Conservation (phyloP, 495 filamentous ascomycete species). For the Neurospora sp. region DNA sequence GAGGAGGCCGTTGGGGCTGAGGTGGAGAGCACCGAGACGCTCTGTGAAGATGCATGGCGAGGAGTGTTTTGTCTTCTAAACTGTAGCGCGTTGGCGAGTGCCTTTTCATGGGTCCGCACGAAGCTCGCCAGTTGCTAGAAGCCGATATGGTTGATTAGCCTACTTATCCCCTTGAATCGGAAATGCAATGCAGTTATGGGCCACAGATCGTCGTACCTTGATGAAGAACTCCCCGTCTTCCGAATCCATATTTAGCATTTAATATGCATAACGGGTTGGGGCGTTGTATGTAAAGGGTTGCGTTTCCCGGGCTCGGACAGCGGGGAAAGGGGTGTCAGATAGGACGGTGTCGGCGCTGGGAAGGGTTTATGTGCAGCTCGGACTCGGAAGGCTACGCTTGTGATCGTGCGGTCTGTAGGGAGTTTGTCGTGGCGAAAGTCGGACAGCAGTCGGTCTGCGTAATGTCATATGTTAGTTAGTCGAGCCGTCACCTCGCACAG, state of each 20-base stretch:
- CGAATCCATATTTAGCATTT: conserved; percentile 53
- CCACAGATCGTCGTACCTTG: no score
- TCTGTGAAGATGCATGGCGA: conserved; percentile 54
- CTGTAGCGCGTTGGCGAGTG: conserved; percentile 90
- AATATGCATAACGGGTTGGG: conserved; percentile 29
- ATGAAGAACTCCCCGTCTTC: conserved; percentile 87
- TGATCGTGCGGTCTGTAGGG: not conserved
- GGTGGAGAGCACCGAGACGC: conserved; percentile 38
- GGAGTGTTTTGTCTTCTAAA: conserved; percentile 54
- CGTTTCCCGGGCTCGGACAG: conserved; percentile 4
- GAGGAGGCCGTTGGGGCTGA: conserved; percentile 39
- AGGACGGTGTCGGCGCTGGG: not conserved
- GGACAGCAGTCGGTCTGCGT: conserved; percentile 18
- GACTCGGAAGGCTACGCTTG: not conserved
- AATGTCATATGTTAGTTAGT: conserved; percentile 22
- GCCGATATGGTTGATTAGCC: not conserved
- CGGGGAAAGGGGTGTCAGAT: not conserved
- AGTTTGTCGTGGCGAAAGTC: conserved; percentile 13
- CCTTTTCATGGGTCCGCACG: conserved; percentile 94
- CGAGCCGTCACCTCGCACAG: conserved; percentile 17
- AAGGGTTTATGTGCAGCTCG: not conserved
- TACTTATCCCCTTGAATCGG: not conserved
- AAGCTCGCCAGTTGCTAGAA: conserved; percentile 82
- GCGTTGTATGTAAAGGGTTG: conserved; percentile 13
- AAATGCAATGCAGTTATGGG: not conserved